Conservation (phyloP, 306 rosid genomes). For the Vigna reflexopilosa region DNA sequence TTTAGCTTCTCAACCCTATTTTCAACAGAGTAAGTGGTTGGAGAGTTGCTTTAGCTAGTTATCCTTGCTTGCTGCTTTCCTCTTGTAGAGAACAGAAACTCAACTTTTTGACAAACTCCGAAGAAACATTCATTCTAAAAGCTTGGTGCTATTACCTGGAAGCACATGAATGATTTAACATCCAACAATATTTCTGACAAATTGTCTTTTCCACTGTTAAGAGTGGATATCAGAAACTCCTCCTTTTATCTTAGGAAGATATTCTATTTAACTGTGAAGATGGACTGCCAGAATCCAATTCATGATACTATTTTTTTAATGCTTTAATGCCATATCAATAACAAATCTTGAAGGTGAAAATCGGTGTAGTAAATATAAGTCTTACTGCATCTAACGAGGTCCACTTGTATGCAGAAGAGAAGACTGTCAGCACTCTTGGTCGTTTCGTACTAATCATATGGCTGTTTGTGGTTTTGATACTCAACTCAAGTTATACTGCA, state of each 20-base stretch:
- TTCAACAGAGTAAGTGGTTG: conserved; percentile 76
- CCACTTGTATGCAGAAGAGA: conserved; percentile 61
- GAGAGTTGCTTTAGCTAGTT: background rate
- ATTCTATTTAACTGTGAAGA: background rate
- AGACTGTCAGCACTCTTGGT: conserved; percentile 74
- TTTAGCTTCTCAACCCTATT: conserved; percentile 78
- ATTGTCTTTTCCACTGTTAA: background rate
- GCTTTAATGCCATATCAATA: background rate
- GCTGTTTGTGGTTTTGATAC: conserved; percentile 81
- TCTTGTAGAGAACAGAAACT: background rate
- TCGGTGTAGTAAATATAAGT: too few relatives aligned
- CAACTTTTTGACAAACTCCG: background rate
- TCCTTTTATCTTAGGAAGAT: too few relatives aligned
- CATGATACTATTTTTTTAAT: background rate
- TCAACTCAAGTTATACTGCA: conserved; percentile 83
- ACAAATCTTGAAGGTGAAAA: too few relatives aligned
- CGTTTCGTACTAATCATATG: conserved; percentile 77
- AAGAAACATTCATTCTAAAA: background rate
- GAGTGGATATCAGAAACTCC: background rate
- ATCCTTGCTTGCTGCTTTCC: background rate
- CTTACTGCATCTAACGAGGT: too few relatives aligned
- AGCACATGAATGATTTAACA: background rate
- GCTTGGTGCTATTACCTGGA: background rate
- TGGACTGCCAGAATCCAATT: background rate
- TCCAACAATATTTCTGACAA: background rate